Percentiles rank a stretch among this genome's conserved stretches.
Evolutionary conservation across 805 yeast species (phyloP).

Genomic region (Metschnikowia corniflorae): DNA sequence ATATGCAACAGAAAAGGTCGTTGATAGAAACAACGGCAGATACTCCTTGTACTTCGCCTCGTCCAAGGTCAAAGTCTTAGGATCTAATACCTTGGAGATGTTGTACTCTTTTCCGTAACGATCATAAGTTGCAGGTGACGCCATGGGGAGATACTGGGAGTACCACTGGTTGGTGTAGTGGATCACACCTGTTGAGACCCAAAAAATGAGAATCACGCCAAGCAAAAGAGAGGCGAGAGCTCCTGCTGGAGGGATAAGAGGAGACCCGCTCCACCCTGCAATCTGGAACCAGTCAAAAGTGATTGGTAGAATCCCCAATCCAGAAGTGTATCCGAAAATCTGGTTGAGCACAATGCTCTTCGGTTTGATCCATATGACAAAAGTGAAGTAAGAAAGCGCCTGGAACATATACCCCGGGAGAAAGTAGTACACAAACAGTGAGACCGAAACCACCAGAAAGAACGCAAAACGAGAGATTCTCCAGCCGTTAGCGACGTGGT

Average conservation of each 20-base stretch:
- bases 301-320: slow-evolving; percentile 15
- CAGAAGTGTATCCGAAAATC: slow-evolving; percentile 11
- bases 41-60: slow-evolving; percentile 17
- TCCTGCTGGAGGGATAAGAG: slow-evolving; percentile 20
- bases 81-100: slow-evolving; percentile 18
- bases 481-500: slow-evolving; percentile 17
- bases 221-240: slow-evolving; percentile 20
- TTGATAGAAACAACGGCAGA: slow-evolving; percentile 21
- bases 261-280: slow-evolving; percentile 18
- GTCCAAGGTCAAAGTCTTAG: slow-evolving; percentile 13
- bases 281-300: slow-evolving; percentile 19
- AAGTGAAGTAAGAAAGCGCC: slow-evolving; percentile 12
- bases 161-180: slow-evolving; percentile 23
- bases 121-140: slow-evolving; percentile 20
- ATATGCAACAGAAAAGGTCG: slow-evolving; percentile 20
- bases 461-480: slow-evolving; percentile 16
- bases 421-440: slow-evolving; percentile 15
- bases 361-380: slow-evolving; percentile 15
- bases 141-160: slow-evolving; percentile 23
- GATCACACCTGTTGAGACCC: slow-evolving; percentile 16
- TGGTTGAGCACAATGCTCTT: slow-evolving; percentile 13
- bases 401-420: slow-evolving; percentile 14
- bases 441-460: slow-evolving; percentile 13
- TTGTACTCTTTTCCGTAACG: slow-evolving; percentile 18
- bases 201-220: slow-evolving; percentile 17